Evolutionary conservation across 148 eudicot species (phyloP), one percentile per base, ranked within the genome.

Genomic region (Oxyria digyna): DNA sequence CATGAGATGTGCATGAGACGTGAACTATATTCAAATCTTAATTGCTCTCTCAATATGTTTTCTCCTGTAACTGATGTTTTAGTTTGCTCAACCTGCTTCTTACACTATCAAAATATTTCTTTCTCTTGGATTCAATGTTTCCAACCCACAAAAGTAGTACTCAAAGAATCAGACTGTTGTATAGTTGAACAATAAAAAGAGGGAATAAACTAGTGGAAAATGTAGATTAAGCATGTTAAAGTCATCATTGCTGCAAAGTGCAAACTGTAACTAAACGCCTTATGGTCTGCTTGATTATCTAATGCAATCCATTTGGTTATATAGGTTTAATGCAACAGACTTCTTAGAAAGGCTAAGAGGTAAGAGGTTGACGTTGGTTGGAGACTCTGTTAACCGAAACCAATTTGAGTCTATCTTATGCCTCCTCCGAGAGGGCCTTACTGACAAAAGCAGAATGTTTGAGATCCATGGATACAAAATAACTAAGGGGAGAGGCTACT

Each of bases 351-450:
- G 89, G 81, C 75, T 94, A 43, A 85, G 82, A 78, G 91, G 92
- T 70, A 90, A 88, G 81, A 81, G 84, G 74, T 76, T 94, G 78
- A 74, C 87, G 87, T 91, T 94, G 62, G 89, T 90, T 45, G 98
- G 98, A 72, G 98, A 94, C 78, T 94, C 98, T 7, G 81, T 94
- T 92, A 90, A 90, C 79, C 78, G 98, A 41, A 94, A 94, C 79
- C 95, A 94, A 80, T 94, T 87, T 74, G 98, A 94, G 74, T 94
- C 98, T 21, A 85, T 94, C 65, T 78, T 94, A 43, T 94, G 98
- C 68, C 78, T 94, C 74, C 86, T 94, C 43, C 83, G 83, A 67
- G 89, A 86, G 78, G 96, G 89, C 35, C 78, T 94, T 70, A 70
- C 81, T 26, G 77, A 90, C 76, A 94, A 94, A 78, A 87, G 83